Conservation (phyloP, 306 rosid genomes). For the Sophora flavescens region DNA sequence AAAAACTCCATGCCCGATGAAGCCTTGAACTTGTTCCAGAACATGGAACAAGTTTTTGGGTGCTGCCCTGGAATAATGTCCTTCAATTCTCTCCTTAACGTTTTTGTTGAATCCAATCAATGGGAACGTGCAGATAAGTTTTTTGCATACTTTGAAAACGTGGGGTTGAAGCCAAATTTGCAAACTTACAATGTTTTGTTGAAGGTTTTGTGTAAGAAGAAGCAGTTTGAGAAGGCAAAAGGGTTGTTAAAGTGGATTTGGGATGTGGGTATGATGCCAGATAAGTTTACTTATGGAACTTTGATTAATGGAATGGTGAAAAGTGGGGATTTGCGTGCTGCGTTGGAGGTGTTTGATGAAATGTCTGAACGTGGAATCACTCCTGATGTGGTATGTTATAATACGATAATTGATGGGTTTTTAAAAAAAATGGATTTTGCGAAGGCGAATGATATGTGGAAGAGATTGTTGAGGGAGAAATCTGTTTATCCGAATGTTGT, state of each 20-base stretch:
- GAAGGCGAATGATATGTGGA: conserved; percentile 79
- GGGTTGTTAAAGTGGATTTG: conserved; percentile 73
- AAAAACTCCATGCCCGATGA: conserved; percentile 79
- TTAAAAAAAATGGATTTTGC: conserved; percentile 60
- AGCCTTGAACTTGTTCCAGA: conserved; percentile 66
- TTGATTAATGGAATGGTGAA: conserved; percentile 65
- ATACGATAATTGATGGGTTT: conserved; percentile 82
- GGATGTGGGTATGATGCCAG: conserved; percentile 65
- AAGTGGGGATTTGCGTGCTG: conserved; percentile 58
- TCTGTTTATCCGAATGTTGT: conserved; percentile 70
- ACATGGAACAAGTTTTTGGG: conserved; percentile 76
- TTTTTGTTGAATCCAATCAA: conserved; percentile 70
- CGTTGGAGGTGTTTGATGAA: conserved; percentile 85
- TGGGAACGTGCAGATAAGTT: conserved; percentile 77
- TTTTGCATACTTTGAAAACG: conserved; percentile 63
- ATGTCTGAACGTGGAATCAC: conserved; percentile 76
- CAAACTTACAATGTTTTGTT: conserved; percentile 75
- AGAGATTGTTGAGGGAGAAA: conserved; percentile 63
- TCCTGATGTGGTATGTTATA: conserved; percentile 85
- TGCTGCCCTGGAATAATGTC: conserved; percentile 75
- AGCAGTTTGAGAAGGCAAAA: conserved; percentile 72
- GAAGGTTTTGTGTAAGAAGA: conserved; percentile 77
- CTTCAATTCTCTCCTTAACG: conserved; percentile 75
- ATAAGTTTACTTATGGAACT: conserved; percentile 73
- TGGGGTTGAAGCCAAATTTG: conserved; percentile 67